These are phyloP conservation scores for Chenopodium berlandieri DNA, from an alignment of 148 eudicot genomes.

Conservation along the genomic window DNA sequence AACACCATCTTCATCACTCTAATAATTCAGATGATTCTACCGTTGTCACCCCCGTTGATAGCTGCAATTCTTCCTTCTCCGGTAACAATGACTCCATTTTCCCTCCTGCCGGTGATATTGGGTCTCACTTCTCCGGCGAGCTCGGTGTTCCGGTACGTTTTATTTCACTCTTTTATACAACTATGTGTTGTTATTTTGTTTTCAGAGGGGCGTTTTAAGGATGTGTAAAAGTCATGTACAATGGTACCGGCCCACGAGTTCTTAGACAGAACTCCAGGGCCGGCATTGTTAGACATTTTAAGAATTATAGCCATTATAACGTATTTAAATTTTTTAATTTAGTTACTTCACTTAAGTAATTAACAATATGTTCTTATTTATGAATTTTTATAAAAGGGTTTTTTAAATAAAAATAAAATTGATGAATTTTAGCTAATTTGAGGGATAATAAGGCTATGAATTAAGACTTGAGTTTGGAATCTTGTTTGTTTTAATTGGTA, in stretches of 20 bases:
- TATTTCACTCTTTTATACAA: background rate
- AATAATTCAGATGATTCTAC: slow-evolving; percentile 29
- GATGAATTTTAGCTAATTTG: background rate
- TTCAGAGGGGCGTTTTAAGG: too few relatives aligned
- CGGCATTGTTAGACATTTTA: too few relatives aligned
- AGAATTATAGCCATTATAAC: too few relatives aligned
- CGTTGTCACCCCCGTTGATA: slow-evolving; percentile 44
- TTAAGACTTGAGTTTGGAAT: background rate
- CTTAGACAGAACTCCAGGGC: too few relatives aligned
- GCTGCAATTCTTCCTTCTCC: slow-evolving; percentile 62
- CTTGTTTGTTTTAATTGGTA: too few relatives aligned
- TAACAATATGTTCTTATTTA: too few relatives aligned
- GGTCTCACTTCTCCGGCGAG: slow-evolving; percentile 49
- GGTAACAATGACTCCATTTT: slow-evolving; percentile 20
- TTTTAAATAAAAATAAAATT: too few relatives aligned
- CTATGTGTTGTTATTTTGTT: background rate
- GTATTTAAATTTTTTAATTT: too few relatives aligned
- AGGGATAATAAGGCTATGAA: background rate
- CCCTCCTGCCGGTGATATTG: slow-evolving; percentile 11
- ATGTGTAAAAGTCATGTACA: too few relatives aligned
- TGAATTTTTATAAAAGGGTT: too few relatives aligned
- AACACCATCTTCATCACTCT: background rate
- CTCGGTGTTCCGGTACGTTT: slow-evolving; percentile 63
- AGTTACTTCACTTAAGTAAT: too few relatives aligned
- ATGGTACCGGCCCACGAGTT: too few relatives aligned